Evolutionary conservation across 164 flowering plant genomes (phyloP), one percentile per base, ranked within the genome.

Genomic region (Kalanchoe fedtschenkoi): DNA sequence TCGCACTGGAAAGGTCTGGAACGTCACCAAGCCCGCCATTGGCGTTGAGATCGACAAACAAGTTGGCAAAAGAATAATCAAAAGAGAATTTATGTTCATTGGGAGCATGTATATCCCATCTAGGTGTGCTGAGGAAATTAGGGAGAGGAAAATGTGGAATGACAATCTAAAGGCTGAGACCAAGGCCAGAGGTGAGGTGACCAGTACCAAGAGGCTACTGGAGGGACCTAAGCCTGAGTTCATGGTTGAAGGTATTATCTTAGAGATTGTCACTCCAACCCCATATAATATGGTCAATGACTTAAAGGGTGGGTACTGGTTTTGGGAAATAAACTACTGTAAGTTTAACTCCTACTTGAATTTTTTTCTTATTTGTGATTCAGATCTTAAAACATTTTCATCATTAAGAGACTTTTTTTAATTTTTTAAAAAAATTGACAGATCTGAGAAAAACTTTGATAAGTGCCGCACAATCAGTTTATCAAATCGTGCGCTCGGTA

Each of bases 21-120:
- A 44, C 9, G 51, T 44, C 22, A 44, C 51, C 8, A 44, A 44
- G 24, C 51, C 24, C 26, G 24, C 24, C 0, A 44, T 44, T 19
- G 51, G 51, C 22, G 51, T 44, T 44, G 51, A 44, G 51, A 44
- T 44, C 51, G 21, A 44, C 24, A 44, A 44, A 26, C 51, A 44
- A 26, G 51, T 44, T 6, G 51, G 51, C 0, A 44, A 44, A 22
- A 44, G 51, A 44, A 44, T 44, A 8, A 44, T 44, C 51, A 44
- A 19, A 44, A 44, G 26, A 44, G 51, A 5, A 44, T 44, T 19
- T 26, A 44, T 44, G 51, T 44, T n/a, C 51, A 26, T 19, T 5
- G n/a, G 3, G 51, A 44, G 51, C 51, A 44, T 44, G 51, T 44
- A 26, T 26, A 44, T 6, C n/a, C 51, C 51, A 44, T 44, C 51